Evolutionary conservation across 2,329 filamentous ascomycete genomes (phyloP).

Genomic region (Onygena corvina): DNA sequence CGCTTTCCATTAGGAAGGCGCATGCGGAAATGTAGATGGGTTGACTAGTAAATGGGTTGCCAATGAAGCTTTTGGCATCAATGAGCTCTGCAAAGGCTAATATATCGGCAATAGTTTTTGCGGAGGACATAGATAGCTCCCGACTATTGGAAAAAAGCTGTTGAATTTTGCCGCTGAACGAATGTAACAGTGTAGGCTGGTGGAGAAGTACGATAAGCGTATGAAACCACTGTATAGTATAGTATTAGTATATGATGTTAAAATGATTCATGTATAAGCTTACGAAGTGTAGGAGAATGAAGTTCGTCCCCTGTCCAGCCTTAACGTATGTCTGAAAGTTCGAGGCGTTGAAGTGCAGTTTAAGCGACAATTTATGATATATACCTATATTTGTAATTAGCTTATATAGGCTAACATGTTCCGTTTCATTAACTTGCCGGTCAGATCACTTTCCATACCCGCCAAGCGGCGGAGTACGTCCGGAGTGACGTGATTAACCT

Average conservation of each 20-base stretch:
- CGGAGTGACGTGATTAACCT: conserved; percentile 59
- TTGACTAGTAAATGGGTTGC: conserved; percentile 80
- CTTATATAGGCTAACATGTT: not conserved
- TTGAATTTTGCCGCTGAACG: conserved; percentile 56
- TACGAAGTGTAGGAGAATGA: conserved; percentile 66
- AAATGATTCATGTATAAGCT: conserved; percentile 7
- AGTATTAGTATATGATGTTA: not conserved
- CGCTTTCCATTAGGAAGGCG: conserved; percentile 75
- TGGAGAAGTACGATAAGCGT: conserved; percentile 74
- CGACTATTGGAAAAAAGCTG: conserved; percentile 69
- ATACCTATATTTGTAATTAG: conserved; percentile 31
- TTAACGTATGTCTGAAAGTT: conserved; percentile 81
- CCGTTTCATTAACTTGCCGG: conserved; percentile 36
- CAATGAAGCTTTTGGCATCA: conserved; percentile 72
- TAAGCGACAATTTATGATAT: conserved; percentile 61
- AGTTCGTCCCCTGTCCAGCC: conserved; percentile 70
- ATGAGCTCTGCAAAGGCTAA: conserved; percentile 75
- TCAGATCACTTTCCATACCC: conserved; percentile 71
- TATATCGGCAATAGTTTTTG: conserved; percentile 85
- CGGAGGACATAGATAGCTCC: conserved; percentile 72
- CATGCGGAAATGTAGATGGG: conserved; percentile 87
- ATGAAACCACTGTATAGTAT: conserved; percentile 55
- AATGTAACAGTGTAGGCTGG: conserved; percentile 69
- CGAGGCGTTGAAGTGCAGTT: conserved; percentile 68
- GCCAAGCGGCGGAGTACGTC: conserved; percentile 61